These are phyloP conservation scores for Cunninghamia lanceolata DNA, from an alignment of 75 land plant species.

Conservation along the genomic window DNA sequence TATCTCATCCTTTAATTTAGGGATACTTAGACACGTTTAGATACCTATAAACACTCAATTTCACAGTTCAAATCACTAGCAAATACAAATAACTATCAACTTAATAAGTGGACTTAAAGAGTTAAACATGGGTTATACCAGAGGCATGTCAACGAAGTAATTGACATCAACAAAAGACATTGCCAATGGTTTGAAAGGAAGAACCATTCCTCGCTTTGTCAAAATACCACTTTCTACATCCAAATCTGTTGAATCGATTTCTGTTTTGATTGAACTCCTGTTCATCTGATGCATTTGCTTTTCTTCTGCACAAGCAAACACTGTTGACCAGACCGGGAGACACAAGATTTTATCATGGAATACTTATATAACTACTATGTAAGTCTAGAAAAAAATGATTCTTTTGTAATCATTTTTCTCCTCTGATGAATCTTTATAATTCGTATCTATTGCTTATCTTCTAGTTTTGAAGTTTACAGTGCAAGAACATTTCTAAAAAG, in stretches of 20 bases:
- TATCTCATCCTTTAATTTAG: background rate
- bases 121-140: constrained; percentile 3
- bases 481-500: background rate
- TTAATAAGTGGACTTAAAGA: background rate
- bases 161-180: constrained; percentile 29
- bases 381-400: background rate
- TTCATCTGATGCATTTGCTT: background rate
- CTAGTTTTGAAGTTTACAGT: background rate
- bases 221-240: background rate
- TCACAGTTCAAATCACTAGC: background rate
- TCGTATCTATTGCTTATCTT: background rate
- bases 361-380: background rate
- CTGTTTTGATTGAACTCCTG: background rate
- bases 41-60: background rate
- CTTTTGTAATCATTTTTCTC: no score
- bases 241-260: background rate
- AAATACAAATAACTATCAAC: background rate
- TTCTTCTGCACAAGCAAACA: background rate
- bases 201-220: constrained; percentile 26
- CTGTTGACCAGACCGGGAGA: background rate
- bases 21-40: background rate
- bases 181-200: constrained; percentile 29
- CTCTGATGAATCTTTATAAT: no score
- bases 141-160: constrained; percentile 42
- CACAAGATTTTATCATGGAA: background rate